Evolutionary conservation across 306 rosid genomes (phyloP).

Genomic region (Cicer judaicum): DNA sequence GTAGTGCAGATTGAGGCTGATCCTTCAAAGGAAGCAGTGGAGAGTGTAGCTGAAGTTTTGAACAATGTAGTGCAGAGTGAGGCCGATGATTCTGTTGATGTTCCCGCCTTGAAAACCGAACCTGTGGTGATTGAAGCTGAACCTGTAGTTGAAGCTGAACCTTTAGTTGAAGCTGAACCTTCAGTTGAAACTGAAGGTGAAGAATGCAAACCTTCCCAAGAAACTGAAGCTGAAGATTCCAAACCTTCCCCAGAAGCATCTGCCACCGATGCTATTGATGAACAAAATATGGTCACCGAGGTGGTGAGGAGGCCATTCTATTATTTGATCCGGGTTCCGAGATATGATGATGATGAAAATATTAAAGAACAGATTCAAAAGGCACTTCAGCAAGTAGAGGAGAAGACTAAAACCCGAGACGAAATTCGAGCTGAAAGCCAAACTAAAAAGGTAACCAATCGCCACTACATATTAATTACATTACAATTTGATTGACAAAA

Average conservation of each 20-base stretch:
- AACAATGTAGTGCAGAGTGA: not conserved
- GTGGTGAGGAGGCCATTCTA: conserved; percentile 65
- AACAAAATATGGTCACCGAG: conserved; percentile 56
- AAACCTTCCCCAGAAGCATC: conserved; percentile 50
- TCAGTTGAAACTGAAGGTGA: conserved; percentile 32
- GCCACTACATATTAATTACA: conserved; percentile 13
- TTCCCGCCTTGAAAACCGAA: too few species aligned
- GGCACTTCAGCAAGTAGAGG: conserved; percentile 62
- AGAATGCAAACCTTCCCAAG: too few species aligned
- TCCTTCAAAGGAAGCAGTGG: conserved; percentile 3
- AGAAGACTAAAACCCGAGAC: conserved; percentile 66
- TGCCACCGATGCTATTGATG: conserved; percentile 50
- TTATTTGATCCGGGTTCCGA: conserved; percentile 68
- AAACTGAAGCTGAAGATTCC: too few species aligned
- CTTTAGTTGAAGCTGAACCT: conserved; percentile 25
- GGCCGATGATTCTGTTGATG: conserved; percentile 17
- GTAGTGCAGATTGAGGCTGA: conserved; percentile 14
- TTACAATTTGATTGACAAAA: conserved; percentile 27
- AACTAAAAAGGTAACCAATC: conserved; percentile 55
- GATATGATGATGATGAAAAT: conserved; percentile 69
- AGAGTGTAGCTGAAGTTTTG: not conserved
- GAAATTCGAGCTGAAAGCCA: conserved; percentile 62
- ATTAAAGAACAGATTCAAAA: conserved; percentile 63
- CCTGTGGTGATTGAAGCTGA: conserved; percentile 1
- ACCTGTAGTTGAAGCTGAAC: conserved; percentile 11